Evolutionary conservation across 179 eudicot genomes (phyloP), one percentile per base, ranked within the genome.

Genomic region (Gypsophila paniculata): DNA sequence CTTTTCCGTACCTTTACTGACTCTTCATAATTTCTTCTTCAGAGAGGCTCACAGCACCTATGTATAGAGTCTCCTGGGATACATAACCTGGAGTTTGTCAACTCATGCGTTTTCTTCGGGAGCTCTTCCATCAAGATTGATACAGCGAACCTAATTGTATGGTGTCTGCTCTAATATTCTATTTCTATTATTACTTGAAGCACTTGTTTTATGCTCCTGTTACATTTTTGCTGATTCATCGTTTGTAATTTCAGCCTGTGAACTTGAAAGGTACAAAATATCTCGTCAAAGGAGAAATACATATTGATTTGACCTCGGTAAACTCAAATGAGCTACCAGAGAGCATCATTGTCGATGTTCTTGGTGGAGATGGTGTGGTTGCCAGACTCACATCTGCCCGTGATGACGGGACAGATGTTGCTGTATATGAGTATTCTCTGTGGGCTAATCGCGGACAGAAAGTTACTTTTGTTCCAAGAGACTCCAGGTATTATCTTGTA

Each of bases 101-200:
- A 90, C 84, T 87, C 99, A n/a, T 95, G 99, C 84, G 78, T 92
- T 75, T 85, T 71, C 77, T 92, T 95, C 75, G 96, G 96, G 72
- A 88, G 88, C 79, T 83, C 96, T 46, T 75, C 87, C 51, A 61
- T 79, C 74, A 84, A 74, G 83, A 79, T 92, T 76, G 91, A 95
- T 76, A 86, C 99, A 25, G 82, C 81, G 65, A 78, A 85, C 72
- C 83, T 78, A 21, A 65, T 61, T 78, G 99, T 94, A 82, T 21
- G 81, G 49, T 61, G 38, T 55, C 68, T 70, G 36, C 42, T 66
- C 18, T 34, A 25, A 2, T 68, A 25, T 32, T 49, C 13, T 25
- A 23, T 73, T 32, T 49, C 13, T 25, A 23, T 73, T 52, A 25
- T 67, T 53, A 21, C 7, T 32, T 61, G 51, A 51, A 53, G 51